Evolutionary conservation across 331 rosid species (phyloP).

Genomic region (Phaseolus coccineus): DNA sequence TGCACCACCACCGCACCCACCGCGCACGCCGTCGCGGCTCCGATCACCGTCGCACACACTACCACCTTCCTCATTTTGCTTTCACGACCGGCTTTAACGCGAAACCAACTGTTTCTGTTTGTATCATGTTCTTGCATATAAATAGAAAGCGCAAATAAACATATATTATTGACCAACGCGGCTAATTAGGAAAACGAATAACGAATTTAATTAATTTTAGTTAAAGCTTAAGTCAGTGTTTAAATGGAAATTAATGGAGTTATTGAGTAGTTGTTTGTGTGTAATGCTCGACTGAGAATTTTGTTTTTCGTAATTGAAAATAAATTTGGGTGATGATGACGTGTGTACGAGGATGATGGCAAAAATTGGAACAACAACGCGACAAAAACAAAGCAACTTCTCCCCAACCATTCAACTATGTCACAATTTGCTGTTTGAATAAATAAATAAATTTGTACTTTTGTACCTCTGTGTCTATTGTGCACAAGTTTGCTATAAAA

Average conservation of each 20-base stretch:
- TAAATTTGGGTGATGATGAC: background rate
- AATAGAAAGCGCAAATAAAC: background rate
- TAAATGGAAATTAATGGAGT: too few relatives aligned
- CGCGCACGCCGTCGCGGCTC: conserved; percentile 73
- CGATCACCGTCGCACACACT: conserved; percentile 68
- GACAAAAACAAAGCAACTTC: background rate
- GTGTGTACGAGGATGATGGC: background rate
- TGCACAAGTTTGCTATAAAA: too few relatives aligned
- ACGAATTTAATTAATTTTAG: background rate
- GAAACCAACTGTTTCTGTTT: background rate
- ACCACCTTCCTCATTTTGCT: conserved; percentile 74
- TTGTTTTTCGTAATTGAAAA: background rate
- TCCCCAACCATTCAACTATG: background rate
- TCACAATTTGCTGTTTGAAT: too few relatives aligned
- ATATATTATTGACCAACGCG: background rate
- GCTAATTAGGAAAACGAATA: conserved; percentile 3
- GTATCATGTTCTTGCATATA: background rate
- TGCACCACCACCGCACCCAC: conserved; percentile 71
- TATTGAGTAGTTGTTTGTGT: too few relatives aligned
- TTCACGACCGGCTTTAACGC: background rate
- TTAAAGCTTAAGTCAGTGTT: background rate
- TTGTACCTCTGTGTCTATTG: background rate
- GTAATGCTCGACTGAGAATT: background rate
- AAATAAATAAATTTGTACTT: too few relatives aligned
- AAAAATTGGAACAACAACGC: background rate